Conservation (phyloP, 2,329 filamentous ascomycete genomes). For the Chaetomiaceae sp. region DNA sequence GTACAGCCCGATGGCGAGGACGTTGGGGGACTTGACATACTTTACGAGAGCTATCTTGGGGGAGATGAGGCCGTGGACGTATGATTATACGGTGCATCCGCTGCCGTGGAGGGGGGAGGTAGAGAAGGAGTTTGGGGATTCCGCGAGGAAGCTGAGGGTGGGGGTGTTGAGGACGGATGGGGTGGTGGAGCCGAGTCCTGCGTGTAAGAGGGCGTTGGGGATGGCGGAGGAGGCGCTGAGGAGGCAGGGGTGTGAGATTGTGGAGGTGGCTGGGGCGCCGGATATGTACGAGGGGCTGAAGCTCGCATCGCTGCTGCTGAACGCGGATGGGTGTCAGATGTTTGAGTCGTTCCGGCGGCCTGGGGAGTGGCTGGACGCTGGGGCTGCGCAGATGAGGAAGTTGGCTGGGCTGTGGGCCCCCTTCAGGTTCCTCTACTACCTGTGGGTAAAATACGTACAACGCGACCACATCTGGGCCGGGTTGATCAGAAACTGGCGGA, state of each 20-base stretch:
- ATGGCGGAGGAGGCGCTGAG: constrained; percentile 65
- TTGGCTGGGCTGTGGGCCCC: constrained; percentile 70
- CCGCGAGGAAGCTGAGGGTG: constrained; percentile 61
- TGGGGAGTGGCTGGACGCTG: constrained; percentile 75
- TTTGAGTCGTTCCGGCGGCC: constrained; percentile 72
- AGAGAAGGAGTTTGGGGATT: constrained; percentile 59
- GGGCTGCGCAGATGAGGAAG: constrained; percentile 68
- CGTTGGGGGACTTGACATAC: constrained; percentile 75
- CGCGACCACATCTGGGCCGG: constrained; percentile 74
- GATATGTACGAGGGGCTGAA: constrained; percentile 69
- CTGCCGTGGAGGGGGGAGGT: constrained; percentile 69
- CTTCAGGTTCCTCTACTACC: constrained; percentile 79
- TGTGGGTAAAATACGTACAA: constrained; percentile 81
- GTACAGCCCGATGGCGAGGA: constrained; percentile 89
- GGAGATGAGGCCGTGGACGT: constrained; percentile 79
- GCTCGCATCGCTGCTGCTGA: constrained; percentile 75
- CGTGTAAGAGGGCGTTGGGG: constrained; percentile 71
- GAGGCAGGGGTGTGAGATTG: constrained; percentile 70
- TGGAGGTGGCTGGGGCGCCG: constrained; percentile 56
- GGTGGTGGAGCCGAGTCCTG: constrained; percentile 81
- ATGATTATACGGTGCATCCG: constrained; percentile 81
- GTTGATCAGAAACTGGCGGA: constrained; percentile 66
- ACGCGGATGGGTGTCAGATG: constrained; percentile 76
- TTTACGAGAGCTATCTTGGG: constrained; percentile 72
- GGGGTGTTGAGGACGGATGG: constrained; percentile 75